Percentiles rank a stretch among this genome's conserved stretches.
phyloP scores from a whole-genome alignment of 2,329 filamentous ascomycete genomes.

The Thielaviopsis populi region DNA sequence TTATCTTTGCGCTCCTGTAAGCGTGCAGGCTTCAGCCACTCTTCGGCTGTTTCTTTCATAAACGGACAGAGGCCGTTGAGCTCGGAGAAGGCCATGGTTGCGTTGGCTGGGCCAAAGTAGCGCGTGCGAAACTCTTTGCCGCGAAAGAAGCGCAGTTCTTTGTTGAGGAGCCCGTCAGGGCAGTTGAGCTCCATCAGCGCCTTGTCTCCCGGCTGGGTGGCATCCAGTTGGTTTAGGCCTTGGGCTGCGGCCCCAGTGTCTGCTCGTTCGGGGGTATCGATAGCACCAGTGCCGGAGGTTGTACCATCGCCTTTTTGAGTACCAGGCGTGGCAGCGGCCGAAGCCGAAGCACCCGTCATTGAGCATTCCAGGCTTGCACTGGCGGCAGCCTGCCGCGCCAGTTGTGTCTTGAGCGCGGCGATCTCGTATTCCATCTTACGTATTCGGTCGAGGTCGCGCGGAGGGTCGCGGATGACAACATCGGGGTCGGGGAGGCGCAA shows the following conservation, averaged over 20 bases:
- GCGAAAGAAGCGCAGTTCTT: constrained; percentile 41
- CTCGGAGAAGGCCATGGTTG: constrained; percentile 45
- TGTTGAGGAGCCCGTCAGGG: constrained; percentile 26
- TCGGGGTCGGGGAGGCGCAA: constrained; percentile 20
- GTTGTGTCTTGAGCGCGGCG: constrained; percentile 38
- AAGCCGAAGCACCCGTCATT: constrained; percentile 26
- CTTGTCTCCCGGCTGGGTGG: constrained; percentile 21
- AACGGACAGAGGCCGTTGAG: constrained; percentile 43
- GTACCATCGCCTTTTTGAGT: constrained; percentile 31
- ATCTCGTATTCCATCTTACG: constrained; percentile 45
- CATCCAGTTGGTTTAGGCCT: constrained; percentile 22
- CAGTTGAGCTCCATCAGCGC: constrained; percentile 29
- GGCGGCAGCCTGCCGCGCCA: constrained; percentile 30
- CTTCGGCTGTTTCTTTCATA: constrained; percentile 47
- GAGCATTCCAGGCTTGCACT: constrained; percentile 30
- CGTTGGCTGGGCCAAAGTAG: constrained; percentile 46
- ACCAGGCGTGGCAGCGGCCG: constrained; percentile 18
- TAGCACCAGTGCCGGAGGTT: constrained; percentile 21
- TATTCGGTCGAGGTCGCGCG: constrained; percentile 42
- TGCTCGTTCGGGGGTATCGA: background rate
- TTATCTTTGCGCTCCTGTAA: constrained; percentile 42
- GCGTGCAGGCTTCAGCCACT: constrained; percentile 44
- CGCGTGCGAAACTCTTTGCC: constrained; percentile 45
- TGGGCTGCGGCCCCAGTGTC: constrained; percentile 3
- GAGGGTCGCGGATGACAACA: constrained; percentile 26